These are phyloP conservation scores for Blastobotrys petasosporus DNA, from an alignment of 1,139 yeast genomes.

Conservation along the genomic window DNA sequence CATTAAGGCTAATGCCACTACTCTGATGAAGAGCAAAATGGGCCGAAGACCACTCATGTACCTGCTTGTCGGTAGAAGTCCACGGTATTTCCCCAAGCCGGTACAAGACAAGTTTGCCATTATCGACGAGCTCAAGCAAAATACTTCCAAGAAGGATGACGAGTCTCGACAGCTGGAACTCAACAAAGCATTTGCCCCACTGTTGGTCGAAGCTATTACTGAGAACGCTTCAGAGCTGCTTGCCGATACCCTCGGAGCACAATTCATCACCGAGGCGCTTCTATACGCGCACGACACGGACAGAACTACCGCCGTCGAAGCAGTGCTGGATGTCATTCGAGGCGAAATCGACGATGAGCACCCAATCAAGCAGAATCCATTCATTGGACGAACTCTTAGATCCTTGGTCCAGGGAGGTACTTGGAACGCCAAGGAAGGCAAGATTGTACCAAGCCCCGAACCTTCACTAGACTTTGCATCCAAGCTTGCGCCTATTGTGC, in stretches of 20 bases:
- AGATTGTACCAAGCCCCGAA: conserved; percentile 46
- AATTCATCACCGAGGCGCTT: conserved; percentile 70
- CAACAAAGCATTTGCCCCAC: conserved; percentile 58
- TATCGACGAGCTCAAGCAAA: conserved; percentile 58
- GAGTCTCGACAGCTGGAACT: conserved; percentile 69
- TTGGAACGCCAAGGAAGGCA: conserved; percentile 58
- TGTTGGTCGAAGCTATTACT: conserved; percentile 51
- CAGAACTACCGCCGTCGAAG: conserved; percentile 50
- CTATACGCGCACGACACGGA: conserved; percentile 51
- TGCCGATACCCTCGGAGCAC: conserved; percentile 72
- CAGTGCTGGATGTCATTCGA: conserved; percentile 40
- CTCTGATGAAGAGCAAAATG: conserved; percentile 61
- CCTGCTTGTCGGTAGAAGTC: conserved; percentile 70
- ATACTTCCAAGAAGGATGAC: conserved; percentile 75
- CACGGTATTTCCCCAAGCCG: conserved; percentile 73
- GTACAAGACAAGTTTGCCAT: conserved; percentile 53
- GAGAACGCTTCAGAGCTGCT: conserved; percentile 48
- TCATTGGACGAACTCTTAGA: conserved; percentile 70
- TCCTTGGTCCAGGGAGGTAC: conserved; percentile 71
- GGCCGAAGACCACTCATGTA: conserved; percentile 88
- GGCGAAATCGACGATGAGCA: conserved; percentile 45
- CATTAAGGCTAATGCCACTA: conserved; percentile 50
- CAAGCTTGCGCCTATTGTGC: conserved; percentile 42
- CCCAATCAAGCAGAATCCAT: conserved; percentile 58
- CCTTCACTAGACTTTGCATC: conserved; percentile 62